Base-by-base conservation (phyloP, 805 yeast species). In the Hanseniaspora taiwanica region DNA sequence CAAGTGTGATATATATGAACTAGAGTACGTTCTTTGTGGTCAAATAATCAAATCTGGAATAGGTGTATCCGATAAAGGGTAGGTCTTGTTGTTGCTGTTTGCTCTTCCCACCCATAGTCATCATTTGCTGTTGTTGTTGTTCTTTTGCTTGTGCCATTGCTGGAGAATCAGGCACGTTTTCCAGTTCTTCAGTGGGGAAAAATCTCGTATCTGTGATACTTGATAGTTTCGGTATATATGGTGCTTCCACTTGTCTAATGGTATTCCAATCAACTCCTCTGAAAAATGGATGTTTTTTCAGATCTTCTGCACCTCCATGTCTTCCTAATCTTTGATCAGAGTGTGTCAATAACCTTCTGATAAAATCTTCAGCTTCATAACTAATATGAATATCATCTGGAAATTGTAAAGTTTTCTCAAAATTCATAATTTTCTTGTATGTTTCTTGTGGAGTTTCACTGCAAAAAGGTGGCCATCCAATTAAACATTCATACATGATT, bases 401-500 rank as follows among this genome's bases (percentile, higher is more conserved):
- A 52, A 86, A 81, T 43, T 76, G 79, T 52, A 86, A 64, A 1
- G 93, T 77, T 54, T 86, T 93, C 53, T 79, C 84, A 87, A 94
- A 86, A 58, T 83, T 83, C 55, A 86, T 68, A 52, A 86, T 86
- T 70, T 87, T 86, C 42, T 87, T 72, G 60, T 86, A 86, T 0
- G 96, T 86, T 50, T 86, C 96, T 45, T 84, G 94, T 9, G 95
- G 94, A 9, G 94, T 82, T 53, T 86, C 96, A 0, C 91, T 78
- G 63, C 96, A 86, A 60, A 86, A 86, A 36, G 96, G 96, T 20
- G 96, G 96, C 94, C 95, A 86, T 24, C 96, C 96, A 44, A 86
- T 82, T 46, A 86, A 65, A 64, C 96, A 86, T 68, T 86, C 96
- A 60, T 81, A 86, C 96, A 86, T 87, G 55, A 86, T 86, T 1